Conservation (phyloP, 2,329 filamentous ascomycete species). For the Ophiocordyceps camponoti-rufipedis region DNA sequence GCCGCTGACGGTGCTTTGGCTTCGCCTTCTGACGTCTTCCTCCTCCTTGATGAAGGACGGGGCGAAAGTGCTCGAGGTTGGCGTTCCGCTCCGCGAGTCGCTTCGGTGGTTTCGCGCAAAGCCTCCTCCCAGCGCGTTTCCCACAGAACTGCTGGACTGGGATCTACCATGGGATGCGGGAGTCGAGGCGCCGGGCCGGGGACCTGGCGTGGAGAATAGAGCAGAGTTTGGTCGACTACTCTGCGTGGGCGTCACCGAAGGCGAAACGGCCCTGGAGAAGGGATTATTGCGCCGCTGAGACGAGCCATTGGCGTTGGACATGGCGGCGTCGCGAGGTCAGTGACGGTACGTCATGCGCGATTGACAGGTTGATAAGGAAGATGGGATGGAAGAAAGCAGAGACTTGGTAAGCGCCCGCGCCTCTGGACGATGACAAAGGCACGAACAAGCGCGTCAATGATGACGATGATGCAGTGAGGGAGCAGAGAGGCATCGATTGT, state of each 20-base stretch:
- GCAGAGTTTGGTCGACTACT: slow-evolving; percentile 55
- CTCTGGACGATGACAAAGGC: slow-evolving; percentile 1
- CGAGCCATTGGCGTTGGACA: slow-evolving; percentile 18
- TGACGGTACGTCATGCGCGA: slow-evolving; percentile 1
- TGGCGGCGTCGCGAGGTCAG: slow-evolving; percentile 9
- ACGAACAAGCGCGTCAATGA: slow-evolving; percentile 8
- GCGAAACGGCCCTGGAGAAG: slow-evolving; percentile 52
- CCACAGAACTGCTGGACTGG: slow-evolving; percentile 43
- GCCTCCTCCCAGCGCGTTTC: slow-evolving; percentile 18
- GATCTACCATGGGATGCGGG: slow-evolving; percentile 45
- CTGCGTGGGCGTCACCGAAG: slow-evolving; percentile 39
- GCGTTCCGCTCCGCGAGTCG: slow-evolving; percentile 47
- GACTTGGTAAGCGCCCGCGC: background rate
- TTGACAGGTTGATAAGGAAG: slow-evolving; percentile 2
- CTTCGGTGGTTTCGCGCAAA: slow-evolving; percentile 23
- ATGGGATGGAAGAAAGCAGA: background rate
- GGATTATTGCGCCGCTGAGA: slow-evolving; percentile 65
- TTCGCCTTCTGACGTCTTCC: slow-evolving; percentile 43
- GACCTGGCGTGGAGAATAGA: slow-evolving; percentile 45
- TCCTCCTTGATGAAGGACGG: slow-evolving; percentile 84
- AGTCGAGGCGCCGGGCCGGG: slow-evolving; percentile 19
- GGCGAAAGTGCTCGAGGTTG: slow-evolving; percentile 69
- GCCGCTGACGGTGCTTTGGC: slow-evolving; percentile 39
- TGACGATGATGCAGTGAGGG: slow-evolving; percentile 2
- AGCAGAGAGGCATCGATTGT: slow-evolving; percentile 1